Evolutionary conservation across 2,329 filamentous ascomycete genomes (phyloP), one percentile per base, ranked within the genome.

Genomic region (Microcyclosporella mali): DNA sequence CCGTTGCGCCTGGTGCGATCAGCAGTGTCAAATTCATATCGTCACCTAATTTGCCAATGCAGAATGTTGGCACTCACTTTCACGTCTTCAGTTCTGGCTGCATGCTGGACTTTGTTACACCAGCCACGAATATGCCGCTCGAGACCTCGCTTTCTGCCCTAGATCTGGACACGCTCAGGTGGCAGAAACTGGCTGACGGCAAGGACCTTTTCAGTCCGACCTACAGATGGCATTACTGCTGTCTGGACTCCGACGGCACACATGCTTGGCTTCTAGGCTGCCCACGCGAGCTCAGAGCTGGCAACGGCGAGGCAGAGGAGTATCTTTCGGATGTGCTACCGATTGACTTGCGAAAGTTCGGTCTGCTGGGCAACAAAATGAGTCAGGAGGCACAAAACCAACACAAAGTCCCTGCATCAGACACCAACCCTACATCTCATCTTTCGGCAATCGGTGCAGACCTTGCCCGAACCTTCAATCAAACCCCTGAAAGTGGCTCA

Each of bases 151-250:
- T 98, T 16, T 95, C 88, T 0, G 86, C 88, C 3, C 70, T 98
- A 18, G 92, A 98, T 56, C 72, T 98, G 9, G 84, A 85, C 45
- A 84, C 85, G 0, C 69, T 97, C 37, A 82, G 89, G 36, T 98
- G 92, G 92, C 88, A 95, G 65, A 94, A 89, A 61, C 74, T 98
- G 14, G 92, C 90, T 1, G 90, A 95, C 58, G 92, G 92, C 3
- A 84, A 87, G 37, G 92, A 98, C 61, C 83, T 98, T 27, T 98
- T 95, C 68, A 85, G 85, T 55, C 73, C 81, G 0, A 87, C 85
- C n/a, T 97, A 92, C 64, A 81, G 90, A 46, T 98, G 92, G 92
- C 90, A 97, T 64, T 98, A 98, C 62, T 97, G 92, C 64, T 94
- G 88, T 2, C 85, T 95, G 67, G 94, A 95, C 61, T 83, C 92